Evolutionary conservation across 805 yeast species (phyloP).

Genomic region (Candida silvatica): DNA sequence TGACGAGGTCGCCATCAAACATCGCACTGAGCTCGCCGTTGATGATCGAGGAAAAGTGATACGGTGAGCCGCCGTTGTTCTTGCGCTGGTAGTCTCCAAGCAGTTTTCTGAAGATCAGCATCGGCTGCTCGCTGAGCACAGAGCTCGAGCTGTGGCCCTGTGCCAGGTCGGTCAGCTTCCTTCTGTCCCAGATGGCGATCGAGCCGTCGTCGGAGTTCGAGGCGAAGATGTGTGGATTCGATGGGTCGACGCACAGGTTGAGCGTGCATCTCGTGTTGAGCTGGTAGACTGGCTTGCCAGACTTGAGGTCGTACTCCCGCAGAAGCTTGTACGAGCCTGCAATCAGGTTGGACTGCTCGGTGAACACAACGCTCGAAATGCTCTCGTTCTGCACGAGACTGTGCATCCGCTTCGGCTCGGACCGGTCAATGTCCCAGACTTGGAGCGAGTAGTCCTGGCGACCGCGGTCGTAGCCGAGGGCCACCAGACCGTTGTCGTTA

Average conservation of each 20-base stretch:
- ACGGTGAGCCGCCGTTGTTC: conserved; percentile 53
- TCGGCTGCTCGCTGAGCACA: conserved; percentile 10
- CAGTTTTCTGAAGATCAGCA: conserved; percentile 48
- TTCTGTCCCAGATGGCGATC: conserved; percentile 72
- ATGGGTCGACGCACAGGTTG: conserved; percentile 63
- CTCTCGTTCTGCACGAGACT: conserved; percentile 68
- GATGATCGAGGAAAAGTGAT: conserved; percentile 57
- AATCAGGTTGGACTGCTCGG: conserved; percentile 43
- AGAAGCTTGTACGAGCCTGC: conserved; percentile 73
- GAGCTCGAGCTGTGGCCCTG: conserved; percentile 3
- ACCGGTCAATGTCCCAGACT: conserved; percentile 60
- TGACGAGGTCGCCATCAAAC: conserved; percentile 66
- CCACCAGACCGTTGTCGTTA: conserved; percentile 55
- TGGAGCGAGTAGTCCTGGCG: conserved; percentile 70
- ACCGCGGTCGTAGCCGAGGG: conserved; percentile 72
- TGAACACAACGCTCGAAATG: conserved; percentile 59
- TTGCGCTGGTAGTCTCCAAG: conserved; percentile 52
- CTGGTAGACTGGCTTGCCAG: conserved; percentile 58
- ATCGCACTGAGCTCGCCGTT: conserved; percentile 71
- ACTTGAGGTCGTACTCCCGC: conserved; percentile 69
- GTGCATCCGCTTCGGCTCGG: conserved; percentile 30
- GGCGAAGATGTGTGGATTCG: conserved; percentile 57
- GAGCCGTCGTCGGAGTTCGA: conserved; percentile 81
- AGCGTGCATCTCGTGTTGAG: conserved; percentile 67
- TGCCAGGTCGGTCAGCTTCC: conserved; percentile 35